Conservation (phyloP, 305 asterid genomes). For the Fraxinus paxiana region DNA sequence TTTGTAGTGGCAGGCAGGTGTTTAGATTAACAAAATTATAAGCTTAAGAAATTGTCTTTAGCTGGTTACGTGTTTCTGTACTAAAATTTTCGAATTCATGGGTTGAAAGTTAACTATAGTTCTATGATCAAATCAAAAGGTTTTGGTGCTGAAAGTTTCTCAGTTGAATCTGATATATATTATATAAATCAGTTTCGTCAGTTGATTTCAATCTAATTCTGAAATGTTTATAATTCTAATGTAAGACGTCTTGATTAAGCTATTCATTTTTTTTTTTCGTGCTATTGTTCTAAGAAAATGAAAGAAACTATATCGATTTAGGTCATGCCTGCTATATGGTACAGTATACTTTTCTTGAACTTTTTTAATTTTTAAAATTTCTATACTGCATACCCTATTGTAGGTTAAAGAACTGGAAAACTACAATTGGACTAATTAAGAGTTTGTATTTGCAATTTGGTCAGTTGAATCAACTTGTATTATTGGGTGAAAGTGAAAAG, state of each 20-base stretch:
- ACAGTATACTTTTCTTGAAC: background rate
- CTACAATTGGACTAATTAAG: background rate
- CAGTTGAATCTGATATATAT: background rate
- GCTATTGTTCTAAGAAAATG: background rate
- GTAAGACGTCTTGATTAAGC: background rate
- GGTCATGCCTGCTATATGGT: background rate
- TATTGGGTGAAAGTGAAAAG: background rate
- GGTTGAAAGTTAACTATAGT: background rate
- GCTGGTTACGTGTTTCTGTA: background rate
- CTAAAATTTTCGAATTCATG: background rate
- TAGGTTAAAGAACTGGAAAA: background rate
- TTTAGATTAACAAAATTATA: background rate
- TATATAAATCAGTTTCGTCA: background rate
- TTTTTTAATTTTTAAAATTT: background rate
- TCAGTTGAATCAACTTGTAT: background rate
- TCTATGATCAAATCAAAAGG: background rate
- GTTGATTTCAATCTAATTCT: background rate
- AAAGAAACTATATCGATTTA: background rate
- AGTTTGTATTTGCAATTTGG: background rate
- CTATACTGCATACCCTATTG: background rate
- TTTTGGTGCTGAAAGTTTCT: background rate
- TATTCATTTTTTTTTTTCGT: background rate
- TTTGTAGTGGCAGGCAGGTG: background rate
- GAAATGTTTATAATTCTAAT: background rate
- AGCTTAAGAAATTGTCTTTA: constrained; percentile 8